Evolutionary conservation across 2,329 filamentous ascomycete genomes (phyloP).

Genomic region (Chaetomium olivaceum): DNA sequence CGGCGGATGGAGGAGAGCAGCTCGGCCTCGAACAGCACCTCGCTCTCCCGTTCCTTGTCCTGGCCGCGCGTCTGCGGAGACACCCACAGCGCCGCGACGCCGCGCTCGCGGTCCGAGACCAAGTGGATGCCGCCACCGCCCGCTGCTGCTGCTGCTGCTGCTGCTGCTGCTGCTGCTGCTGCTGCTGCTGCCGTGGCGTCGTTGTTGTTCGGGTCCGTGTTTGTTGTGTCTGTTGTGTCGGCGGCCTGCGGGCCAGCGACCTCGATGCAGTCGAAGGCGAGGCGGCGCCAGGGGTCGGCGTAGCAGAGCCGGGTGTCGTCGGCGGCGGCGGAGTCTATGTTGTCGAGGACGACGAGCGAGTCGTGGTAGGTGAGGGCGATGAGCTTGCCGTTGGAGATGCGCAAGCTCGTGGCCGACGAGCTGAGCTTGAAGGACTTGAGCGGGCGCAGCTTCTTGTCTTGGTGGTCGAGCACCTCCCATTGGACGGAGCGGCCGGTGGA

Average conservation of each 20-base stretch:
- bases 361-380: conserved; percentile 55
- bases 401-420: conserved; percentile 54
- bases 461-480: conserved; percentile 56
- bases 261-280: conserved; percentile 50
- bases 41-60: conserved; percentile 45
- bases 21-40: conserved; percentile 56
- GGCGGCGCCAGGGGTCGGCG: conserved; percentile 48
- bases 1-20: conserved; percentile 58
- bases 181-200: too few species aligned
- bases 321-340: conserved; percentile 38
- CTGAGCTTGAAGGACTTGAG: conserved; percentile 51
- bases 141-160: too few species aligned
- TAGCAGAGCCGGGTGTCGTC: conserved; percentile 46
- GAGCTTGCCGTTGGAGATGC: conserved; percentile 49
- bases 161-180: too few species aligned
- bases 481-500: conserved; percentile 55
- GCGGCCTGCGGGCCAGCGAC: conserved; percentile 40
- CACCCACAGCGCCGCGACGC: conserved; percentile 53
- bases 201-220: too few species aligned
- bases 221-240: too few species aligned
- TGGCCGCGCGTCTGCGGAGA: conserved; percentile 42
- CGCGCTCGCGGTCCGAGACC: conserved; percentile 50
- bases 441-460: conserved; percentile 52
- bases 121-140: conserved; percentile 45
- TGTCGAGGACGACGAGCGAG: conserved; percentile 58